Conservation (phyloP, 371 early-diverging fungal species). For the Apophysomyces ossiformis region DNA sequence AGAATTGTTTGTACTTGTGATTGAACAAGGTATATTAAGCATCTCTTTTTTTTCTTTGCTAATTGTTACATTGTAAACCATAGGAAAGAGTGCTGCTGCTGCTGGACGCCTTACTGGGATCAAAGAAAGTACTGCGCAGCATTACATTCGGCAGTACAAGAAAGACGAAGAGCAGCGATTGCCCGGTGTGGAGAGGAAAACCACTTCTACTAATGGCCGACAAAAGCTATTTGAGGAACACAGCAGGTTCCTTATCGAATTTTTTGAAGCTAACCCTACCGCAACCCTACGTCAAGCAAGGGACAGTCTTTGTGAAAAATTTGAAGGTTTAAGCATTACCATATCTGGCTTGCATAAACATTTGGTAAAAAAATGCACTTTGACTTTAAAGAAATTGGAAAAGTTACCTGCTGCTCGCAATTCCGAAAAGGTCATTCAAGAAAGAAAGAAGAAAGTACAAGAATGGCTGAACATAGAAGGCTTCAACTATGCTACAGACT, state of each 20-base stretch:
- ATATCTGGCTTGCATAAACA: conserved; percentile 26
- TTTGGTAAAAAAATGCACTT: conserved; percentile 28
- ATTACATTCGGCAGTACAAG: too few relatives aligned
- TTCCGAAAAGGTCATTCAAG: conserved; percentile 23
- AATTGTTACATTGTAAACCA: too few relatives aligned
- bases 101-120: too few relatives aligned
- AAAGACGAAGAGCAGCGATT: too few relatives aligned
- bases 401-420: conserved; percentile 10
- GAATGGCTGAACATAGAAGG: conserved; percentile 23
- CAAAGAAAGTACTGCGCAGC: too few relatives aligned
- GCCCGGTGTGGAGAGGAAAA: too few relatives aligned
- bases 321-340: conserved; percentile 17
- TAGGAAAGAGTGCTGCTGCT: too few relatives aligned
- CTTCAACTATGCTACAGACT: too few relatives aligned
- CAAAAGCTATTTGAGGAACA: conserved; percentile 15
- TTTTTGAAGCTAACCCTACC: conserved; percentile 21
- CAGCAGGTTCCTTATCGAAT: conserved; percentile 15
- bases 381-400: conserved; percentile 24
- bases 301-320: conserved; percentile 22
- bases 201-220: too few relatives aligned
- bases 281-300: conserved; percentile 24
- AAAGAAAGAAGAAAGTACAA: conserved; percentile 21
- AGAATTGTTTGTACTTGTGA: too few relatives aligned
- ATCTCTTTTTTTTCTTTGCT: too few relatives aligned
- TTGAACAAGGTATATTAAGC: too few relatives aligned